These are phyloP conservation scores for Somion occarium DNA, from an alignment of 1,284 basidiomycete genomes.

Conservation along the genomic window DNA sequence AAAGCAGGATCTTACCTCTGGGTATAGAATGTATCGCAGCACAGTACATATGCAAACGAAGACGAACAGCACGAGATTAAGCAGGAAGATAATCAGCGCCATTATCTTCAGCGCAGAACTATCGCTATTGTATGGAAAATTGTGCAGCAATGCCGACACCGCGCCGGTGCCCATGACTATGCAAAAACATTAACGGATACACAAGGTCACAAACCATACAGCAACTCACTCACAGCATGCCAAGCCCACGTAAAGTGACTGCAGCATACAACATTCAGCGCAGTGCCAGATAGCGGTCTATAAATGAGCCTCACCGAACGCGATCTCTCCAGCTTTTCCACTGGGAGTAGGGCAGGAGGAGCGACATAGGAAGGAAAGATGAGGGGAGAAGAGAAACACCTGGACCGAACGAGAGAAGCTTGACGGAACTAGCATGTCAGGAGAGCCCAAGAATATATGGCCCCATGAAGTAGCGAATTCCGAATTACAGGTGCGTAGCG, in stretches of 20 bases:
- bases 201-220: not conserved
- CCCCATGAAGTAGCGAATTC: slow-evolving; percentile 18
- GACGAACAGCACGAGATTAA: slow-evolving; percentile 51
- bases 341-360: slow-evolving; percentile 20
- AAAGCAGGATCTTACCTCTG: slow-evolving; percentile 25
- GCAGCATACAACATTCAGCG: not conserved
- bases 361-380: slow-evolving; percentile 13
- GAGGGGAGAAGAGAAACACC: slow-evolving; percentile 3
- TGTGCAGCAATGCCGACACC: slow-evolving; percentile 34
- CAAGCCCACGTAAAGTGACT: slow-evolving; percentile 44
- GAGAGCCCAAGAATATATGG: slow-evolving; percentile 10
- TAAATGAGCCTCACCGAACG: slow-evolving; percentile 18
- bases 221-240: slow-evolving; percentile 32
- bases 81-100: slow-evolving; percentile 41
- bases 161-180: slow-evolving; percentile 40
- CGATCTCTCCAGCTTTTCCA: slow-evolving; percentile 27
- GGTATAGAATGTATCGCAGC: slow-evolving; percentile 46
- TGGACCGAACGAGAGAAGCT: slow-evolving; percentile 4
- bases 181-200: not conserved
- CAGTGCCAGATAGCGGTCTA: not conserved
- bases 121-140: slow-evolving; percentile 35
- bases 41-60: slow-evolving; percentile 37
- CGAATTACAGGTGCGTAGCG: not conserved
- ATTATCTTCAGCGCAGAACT: slow-evolving; percentile 28
- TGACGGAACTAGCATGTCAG: slow-evolving; percentile 4